Conservation (phyloP, 73 alveolate species). For the Paramecium caudatum region DNA sequence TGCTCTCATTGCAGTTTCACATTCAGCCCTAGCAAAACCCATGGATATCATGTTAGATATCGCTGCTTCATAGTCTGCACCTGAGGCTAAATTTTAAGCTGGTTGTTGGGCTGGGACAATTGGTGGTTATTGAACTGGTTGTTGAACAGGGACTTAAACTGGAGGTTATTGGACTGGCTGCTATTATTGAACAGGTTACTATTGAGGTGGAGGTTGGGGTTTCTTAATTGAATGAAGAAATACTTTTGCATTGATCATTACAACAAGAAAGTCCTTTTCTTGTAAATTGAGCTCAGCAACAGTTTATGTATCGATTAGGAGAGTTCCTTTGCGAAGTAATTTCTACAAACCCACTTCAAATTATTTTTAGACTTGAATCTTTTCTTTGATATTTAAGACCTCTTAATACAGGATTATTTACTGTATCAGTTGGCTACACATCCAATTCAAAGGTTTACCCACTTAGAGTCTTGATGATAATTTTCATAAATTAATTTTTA, state of each 20-base stretch:
- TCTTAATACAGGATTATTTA: not conserved
- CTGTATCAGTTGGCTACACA: slow-evolving; percentile 43
- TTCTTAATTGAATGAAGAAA: not conserved
- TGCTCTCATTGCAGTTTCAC: slow-evolving; percentile 69
- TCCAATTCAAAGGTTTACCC: slow-evolving; percentile 61
- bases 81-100: not conserved
- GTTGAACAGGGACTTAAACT: not conserved
- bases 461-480: slow-evolving; percentile 52
- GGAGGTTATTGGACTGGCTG: not conserved
- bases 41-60: slow-evolving; percentile 39
- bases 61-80: slow-evolving; percentile 64
- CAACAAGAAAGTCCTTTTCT: slow-evolving; percentile 61
- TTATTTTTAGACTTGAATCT: not conserved
- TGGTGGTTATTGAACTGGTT: slow-evolving; percentile 62
- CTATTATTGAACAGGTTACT: slow-evolving; percentile 54
- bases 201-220: slow-evolving; percentile 53
- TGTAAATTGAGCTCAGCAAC: not conserved
- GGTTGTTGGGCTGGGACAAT: slow-evolving; percentile 11
- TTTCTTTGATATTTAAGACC: slow-evolving; percentile 49
- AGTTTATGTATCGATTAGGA: not conserved
- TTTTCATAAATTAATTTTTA: slow-evolving; percentile 42
- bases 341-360: slow-evolving; percentile 23
- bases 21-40: slow-evolving; percentile 70
- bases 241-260: slow-evolving; percentile 20
- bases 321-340: slow-evolving; percentile 56